Evolutionary conservation across 768 basidiomycete species (phyloP).

Genomic region (Boletus barrowsii): DNA sequence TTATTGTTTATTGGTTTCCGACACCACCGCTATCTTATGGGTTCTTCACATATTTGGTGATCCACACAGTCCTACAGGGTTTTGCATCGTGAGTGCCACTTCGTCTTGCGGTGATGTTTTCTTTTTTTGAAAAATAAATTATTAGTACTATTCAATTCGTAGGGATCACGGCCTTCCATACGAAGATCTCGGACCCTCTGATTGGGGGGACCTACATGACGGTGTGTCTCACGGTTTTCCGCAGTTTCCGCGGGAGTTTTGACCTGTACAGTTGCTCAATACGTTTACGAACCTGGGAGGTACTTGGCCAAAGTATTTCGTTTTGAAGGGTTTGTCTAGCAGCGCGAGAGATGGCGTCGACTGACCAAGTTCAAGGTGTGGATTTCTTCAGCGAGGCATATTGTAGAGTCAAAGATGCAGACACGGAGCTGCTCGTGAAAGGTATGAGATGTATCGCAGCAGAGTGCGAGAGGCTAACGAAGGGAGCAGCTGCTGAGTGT

Average conservation of each 20-base stretch:
- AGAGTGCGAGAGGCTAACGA: conserved; percentile 7
- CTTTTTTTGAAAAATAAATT: neutral
- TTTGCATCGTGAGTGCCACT: conserved; percentile 69
- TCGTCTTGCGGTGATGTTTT: neutral
- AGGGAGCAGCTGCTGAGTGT: conserved; percentile 70
- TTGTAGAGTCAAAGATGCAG: conserved; percentile 67
- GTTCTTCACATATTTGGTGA: conserved; percentile 79
- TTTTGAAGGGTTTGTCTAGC: conserved; percentile 68
- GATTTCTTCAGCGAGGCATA: conserved; percentile 85
- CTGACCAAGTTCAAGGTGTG: conserved; percentile 52
- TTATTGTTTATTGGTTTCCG: conserved; percentile 86
- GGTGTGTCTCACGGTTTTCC: conserved; percentile 42
- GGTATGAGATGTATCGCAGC: conserved; percentile 37
- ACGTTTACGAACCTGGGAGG: conserved; percentile 97
- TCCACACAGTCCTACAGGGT: conserved; percentile 78
- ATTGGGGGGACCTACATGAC: conserved; percentile 99
- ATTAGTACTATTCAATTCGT: conserved; percentile 96
- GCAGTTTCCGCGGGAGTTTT: conserved; percentile 4
- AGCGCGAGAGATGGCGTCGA: neutral
- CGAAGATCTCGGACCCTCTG: conserved; percentile 89
- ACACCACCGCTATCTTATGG: conserved; percentile 62
- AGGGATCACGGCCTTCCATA: conserved; percentile 98
- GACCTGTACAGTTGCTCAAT: conserved; percentile 68
- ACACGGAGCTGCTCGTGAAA: conserved; percentile 49
- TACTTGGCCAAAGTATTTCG: conserved; percentile 96